These are phyloP conservation scores for Daldinia sp. DNA, from an alignment of 2,329 filamentous ascomycete species.

Conservation along the genomic window DNA sequence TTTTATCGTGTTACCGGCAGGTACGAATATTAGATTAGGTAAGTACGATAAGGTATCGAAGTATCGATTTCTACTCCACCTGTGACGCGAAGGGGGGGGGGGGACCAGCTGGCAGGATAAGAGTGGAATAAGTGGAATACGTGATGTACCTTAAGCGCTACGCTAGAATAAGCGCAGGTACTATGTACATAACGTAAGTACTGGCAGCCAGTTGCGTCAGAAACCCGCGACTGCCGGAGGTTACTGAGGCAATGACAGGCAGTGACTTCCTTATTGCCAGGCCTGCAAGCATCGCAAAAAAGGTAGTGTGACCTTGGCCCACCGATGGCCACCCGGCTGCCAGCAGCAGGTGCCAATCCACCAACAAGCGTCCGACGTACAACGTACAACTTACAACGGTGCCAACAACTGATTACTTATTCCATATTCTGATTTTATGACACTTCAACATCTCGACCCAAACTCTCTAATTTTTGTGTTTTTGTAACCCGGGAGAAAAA, in stretches of 20 bases:
- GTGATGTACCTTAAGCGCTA: background rate
- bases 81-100: background rate
- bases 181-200: background rate
- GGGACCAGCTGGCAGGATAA: conserved; percentile 12
- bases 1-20: background rate
- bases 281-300: background rate
- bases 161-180: conserved; percentile 2
- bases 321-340: background rate
- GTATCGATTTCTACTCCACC: conserved; percentile 9
- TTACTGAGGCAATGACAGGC: conserved; percentile 1
- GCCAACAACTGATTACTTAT: conserved; percentile 1
- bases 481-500: background rate
- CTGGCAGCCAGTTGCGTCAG: conserved; percentile 33
- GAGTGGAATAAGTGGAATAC: background rate
- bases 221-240: conserved; percentile 35
- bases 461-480: background rate
- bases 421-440: conserved; percentile 1
- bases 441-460: conserved; percentile 1
- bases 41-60: conserved; percentile 14
- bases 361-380: background rate
- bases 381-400: background rate
- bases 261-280: background rate
- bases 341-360: conserved; percentile 8
- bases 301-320: conserved; percentile 8
- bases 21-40: conserved; percentile 4